Percentiles rank a stretch among this genome's conserved stretches.
These are phyloP conservation scores for Asterophora lycoperdoides DNA, from an alignment of 768 basidiomycete species.

Conservation along the genomic window DNA sequence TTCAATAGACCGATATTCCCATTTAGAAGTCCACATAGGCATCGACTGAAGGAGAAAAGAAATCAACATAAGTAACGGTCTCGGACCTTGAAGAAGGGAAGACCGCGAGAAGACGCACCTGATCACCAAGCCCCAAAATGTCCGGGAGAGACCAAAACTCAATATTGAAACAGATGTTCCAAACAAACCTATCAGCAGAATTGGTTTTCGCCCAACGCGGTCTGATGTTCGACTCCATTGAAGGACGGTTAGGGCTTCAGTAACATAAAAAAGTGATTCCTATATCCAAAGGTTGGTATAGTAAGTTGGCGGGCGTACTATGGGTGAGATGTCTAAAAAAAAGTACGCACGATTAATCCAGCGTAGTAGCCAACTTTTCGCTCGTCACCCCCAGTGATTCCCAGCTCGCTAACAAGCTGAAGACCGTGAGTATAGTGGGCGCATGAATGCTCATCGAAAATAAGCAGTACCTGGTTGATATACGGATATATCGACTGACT, in stretches of 20 bases:
- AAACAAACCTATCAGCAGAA: conserved; percentile 51
- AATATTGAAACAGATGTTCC: conserved; percentile 51
- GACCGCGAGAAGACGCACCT: conserved; percentile 32
- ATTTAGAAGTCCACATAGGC: conserved; percentile 62
- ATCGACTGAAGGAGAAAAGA: conserved; percentile 42
- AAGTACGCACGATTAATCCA: conserved; percentile 45
- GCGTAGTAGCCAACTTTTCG: conserved; percentile 67
- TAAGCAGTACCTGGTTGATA: conserved; percentile 54
- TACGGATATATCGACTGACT: conserved; percentile 61
- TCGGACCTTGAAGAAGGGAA: neutral
- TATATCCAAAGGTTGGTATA: no score
- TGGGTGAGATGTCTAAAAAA: neutral
- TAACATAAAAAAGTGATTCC: conserved; percentile 61
- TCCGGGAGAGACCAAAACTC: conserved; percentile 58
- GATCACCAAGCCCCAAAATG: conserved; percentile 50
- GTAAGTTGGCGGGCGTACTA: no score
- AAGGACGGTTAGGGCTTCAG: conserved; percentile 53
- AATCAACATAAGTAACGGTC: neutral
- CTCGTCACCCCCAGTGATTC: conserved; percentile 59
- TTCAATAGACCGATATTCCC: conserved; percentile 52
- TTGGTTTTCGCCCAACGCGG: conserved; percentile 55
- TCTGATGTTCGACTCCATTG: conserved; percentile 66
- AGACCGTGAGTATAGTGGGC: neutral
- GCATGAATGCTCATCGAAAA: neutral
- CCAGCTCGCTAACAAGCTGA: conserved; percentile 60